Percentiles rank a stretch among this genome's conserved stretches.
Conservation (phyloP, 2,329 filamentous ascomycete species). For the Rutstroemia sp. region DNA sequence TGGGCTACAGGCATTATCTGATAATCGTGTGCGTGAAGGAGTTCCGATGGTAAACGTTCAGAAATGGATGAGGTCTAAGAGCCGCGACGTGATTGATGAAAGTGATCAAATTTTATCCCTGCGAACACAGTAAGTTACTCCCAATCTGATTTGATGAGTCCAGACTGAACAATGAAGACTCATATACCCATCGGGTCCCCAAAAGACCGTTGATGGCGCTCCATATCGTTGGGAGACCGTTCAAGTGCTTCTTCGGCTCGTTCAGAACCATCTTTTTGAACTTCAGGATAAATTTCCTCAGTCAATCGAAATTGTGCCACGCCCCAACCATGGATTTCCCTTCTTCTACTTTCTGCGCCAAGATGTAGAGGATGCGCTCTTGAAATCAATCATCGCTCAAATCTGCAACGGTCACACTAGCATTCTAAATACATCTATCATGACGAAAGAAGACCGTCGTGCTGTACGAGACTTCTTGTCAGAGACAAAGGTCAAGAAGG, state of each 20-base stretch:
- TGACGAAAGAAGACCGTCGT: conserved; percentile 21
- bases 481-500: conserved; percentile 17
- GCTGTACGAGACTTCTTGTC: conserved; percentile 25
- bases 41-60: conserved; percentile 37
- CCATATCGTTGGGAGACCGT: conserved; percentile 33
- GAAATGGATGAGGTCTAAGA: conserved; percentile 34
- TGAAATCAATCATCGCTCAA: conserved; percentile 28
- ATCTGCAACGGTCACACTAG: conserved; percentile 26
- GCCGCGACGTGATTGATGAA: conserved; percentile 47
- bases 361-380: conserved; percentile 32
- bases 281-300: conserved; percentile 32
- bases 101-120: conserved; percentile 35
- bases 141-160: neutral
- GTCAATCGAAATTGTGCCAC: conserved; percentile 38
- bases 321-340: conserved; percentile 34
- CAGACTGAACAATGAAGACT: conserved; percentile 13
- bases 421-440: conserved; percentile 17
- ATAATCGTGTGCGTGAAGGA: conserved; percentile 33
- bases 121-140: conserved; percentile 26
- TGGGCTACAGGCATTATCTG: conserved; percentile 39
- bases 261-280: conserved; percentile 27
- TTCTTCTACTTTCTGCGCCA: conserved; percentile 39
- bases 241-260: conserved; percentile 26
- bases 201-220: conserved; percentile 32
- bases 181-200: conserved; percentile 35